Percentiles rank a stretch among this genome's conserved stretches.
These are phyloP conservation scores for Emmonsia crescens DNA, from an alignment of 2,329 filamentous ascomycete species.

Conservation along the genomic window DNA sequence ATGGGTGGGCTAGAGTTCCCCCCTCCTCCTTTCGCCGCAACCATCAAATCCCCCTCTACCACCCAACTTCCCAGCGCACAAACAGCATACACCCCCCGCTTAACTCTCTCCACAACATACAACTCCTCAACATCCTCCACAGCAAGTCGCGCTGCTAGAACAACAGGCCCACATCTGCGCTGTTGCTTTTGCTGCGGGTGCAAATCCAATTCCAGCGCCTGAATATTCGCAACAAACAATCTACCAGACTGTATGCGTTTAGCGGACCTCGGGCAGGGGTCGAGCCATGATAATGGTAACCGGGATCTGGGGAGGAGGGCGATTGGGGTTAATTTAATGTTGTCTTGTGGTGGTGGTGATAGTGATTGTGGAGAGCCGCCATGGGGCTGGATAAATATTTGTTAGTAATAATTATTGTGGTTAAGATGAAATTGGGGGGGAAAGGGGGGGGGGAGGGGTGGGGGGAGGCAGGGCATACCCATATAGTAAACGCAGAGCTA, in stretches of 20 bases:
- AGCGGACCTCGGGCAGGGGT: conserved; percentile 19
- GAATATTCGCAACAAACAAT: conserved; percentile 30
- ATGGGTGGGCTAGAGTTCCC: background rate
- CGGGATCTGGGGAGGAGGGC: conserved; percentile 26
- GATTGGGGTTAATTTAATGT: conserved; percentile 27
- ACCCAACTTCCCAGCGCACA: conserved; percentile 25
- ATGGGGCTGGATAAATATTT: conserved; percentile 21
- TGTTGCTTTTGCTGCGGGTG: background rate
- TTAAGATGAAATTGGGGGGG: no score
- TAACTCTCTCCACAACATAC: conserved; percentile 31
- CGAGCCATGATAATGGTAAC: conserved; percentile 32
- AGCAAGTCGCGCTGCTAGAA: conserved; percentile 24
- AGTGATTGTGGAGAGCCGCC: conserved; percentile 26
- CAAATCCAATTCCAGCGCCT: conserved; percentile 24
- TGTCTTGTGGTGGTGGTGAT: conserved; percentile 25
- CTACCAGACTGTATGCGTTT: conserved; percentile 23
- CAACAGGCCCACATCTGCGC: conserved; percentile 17
- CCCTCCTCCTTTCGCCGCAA: conserved; percentile 23
- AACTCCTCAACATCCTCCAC: conserved; percentile 15
- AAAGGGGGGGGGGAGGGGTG: no score
- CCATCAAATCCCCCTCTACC: conserved; percentile 29
- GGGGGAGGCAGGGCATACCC: conserved; percentile 20
- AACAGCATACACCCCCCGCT: conserved; percentile 30
- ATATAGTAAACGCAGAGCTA: conserved; percentile 19
- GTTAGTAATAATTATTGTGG: no score